These are phyloP conservation scores for Huntiella moniliformis DNA, from an alignment of 2,329 filamentous ascomycete genomes.

Conservation along the genomic window DNA sequence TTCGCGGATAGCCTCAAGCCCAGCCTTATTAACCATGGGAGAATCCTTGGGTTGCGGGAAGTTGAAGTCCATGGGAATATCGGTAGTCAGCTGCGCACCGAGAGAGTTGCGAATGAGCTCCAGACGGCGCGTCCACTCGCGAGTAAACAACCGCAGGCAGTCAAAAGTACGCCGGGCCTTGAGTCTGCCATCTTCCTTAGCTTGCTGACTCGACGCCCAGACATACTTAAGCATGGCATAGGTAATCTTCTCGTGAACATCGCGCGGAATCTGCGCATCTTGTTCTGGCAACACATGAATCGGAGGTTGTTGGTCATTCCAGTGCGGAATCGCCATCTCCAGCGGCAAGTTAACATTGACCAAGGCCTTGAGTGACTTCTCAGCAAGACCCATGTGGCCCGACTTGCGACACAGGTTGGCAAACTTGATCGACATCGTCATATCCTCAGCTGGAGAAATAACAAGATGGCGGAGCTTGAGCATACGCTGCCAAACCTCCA, in stretches of 20 bases:
- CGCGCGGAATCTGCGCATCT: conserved; percentile 18
- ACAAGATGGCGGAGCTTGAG: conserved; percentile 85
- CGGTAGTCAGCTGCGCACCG: conserved; percentile 25
- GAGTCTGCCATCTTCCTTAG: conserved; percentile 17
- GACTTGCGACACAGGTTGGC: conserved; percentile 96
- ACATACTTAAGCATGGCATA: conserved; percentile 97
- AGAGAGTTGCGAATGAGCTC: conserved; percentile 35
- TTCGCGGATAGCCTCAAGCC: conserved; percentile 35
- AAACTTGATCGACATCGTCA: conserved; percentile 99
- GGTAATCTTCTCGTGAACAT: conserved; percentile 56
- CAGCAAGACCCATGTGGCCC: conserved; percentile 78
- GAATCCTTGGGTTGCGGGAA: conserved; percentile 30
- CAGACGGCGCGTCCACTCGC: conserved; percentile 35
- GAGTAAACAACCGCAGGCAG: conserved; percentile 42
- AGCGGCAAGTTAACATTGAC: conserved; percentile 51
- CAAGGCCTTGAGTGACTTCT: conserved; percentile 86
- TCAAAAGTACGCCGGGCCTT: conserved; percentile 35
- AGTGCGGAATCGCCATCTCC: conserved; percentile 41
- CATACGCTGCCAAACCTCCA: conserved; percentile 98
- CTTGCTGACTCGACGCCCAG: conserved; percentile 64
- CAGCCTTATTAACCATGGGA: conserved; percentile 27
- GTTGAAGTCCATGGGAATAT: conserved; percentile 27
- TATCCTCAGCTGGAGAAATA: conserved; percentile 77
- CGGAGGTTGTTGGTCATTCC: conserved; percentile 23
- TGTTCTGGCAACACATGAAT: conserved; percentile 13